Percentiles rank a stretch among this genome's conserved stretches.
These are phyloP conservation scores for Aspergillus tanneri DNA, from an alignment of 2,329 filamentous ascomycete species.

Conservation along the genomic window DNA sequence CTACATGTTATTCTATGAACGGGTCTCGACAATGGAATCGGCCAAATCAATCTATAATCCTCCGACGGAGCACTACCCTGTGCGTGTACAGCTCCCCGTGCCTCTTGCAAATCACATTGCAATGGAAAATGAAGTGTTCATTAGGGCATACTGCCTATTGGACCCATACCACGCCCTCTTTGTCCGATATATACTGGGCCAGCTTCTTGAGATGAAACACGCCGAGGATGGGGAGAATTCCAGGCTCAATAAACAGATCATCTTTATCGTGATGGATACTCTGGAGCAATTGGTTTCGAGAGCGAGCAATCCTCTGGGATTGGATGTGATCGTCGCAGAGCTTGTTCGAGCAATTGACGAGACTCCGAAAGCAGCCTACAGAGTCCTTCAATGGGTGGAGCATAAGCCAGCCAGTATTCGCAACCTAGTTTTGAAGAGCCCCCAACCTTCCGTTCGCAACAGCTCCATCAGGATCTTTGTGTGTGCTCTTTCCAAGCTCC, in stretches of 20 bases:
- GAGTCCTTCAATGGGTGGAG: slow-evolving; percentile 62
- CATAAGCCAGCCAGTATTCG: slow-evolving; percentile 58
- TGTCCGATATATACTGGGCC: slow-evolving; percentile 61
- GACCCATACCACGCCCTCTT: slow-evolving; percentile 71
- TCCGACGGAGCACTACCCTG: slow-evolving; percentile 49
- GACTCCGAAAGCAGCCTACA: slow-evolving; percentile 57
- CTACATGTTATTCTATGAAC: slow-evolving; percentile 97
- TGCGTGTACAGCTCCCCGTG: slow-evolving; percentile 48
- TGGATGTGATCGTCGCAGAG: slow-evolving; percentile 56
- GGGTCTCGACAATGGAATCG: slow-evolving; percentile 63
- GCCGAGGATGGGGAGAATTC: slow-evolving; percentile 52
- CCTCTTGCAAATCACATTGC: slow-evolving; percentile 58
- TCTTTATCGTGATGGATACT: slow-evolving; percentile 55
- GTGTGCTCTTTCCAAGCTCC: slow-evolving; percentile 54
- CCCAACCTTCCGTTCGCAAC: slow-evolving; percentile 56
- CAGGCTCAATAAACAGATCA: slow-evolving; percentile 44
- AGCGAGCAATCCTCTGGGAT: slow-evolving; percentile 65
- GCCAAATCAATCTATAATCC: slow-evolving; percentile 52
- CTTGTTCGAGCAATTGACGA: slow-evolving; percentile 52
- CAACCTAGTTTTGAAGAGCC: slow-evolving; percentile 63
- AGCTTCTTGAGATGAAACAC: slow-evolving; percentile 54
- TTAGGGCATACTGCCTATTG: slow-evolving; percentile 76
- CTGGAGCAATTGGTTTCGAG: slow-evolving; percentile 74
- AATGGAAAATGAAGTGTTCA: slow-evolving; percentile 68
- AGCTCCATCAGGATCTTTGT: slow-evolving; percentile 55